phyloP scores from a whole-genome alignment of 1,284 basidiomycete genomes.

The Spongiforma sp. region DNA sequence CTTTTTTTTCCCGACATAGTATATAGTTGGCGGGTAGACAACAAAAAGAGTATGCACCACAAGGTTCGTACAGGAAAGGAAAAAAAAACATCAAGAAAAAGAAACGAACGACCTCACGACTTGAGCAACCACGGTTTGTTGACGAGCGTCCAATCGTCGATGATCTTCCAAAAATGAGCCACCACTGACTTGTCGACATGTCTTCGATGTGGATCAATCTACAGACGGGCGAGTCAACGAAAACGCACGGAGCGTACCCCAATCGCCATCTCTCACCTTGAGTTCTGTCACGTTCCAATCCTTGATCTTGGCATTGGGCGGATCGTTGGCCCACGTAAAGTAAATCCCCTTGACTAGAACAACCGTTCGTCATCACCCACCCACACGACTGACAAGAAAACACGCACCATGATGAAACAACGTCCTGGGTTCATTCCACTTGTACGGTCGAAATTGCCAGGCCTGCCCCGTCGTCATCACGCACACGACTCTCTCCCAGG shows the following conservation, averaged over 20 bases:
- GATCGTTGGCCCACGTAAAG: conserved; percentile 92
- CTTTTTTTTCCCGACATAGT: no score
- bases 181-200: conserved; percentile 97
- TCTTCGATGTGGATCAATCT: conserved; percentile 87
- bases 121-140: conserved; percentile 80
- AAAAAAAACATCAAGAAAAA: no score
- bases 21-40: no score
- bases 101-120: no score
- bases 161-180: conserved; percentile 92
- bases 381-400: background rate
- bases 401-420: conserved; percentile 88
- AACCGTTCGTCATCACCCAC: background rate
- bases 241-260: background rate
- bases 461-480: conserved; percentile 96
- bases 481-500: conserved; percentile 95
- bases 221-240: no score
- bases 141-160: conserved; percentile 84
- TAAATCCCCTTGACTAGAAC: conserved; percentile 78
- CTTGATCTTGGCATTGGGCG: conserved; percentile 85
- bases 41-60: no score
- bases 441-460: conserved; percentile 98
- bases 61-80: no score
- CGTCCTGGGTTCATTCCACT: conserved; percentile 91
- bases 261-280: conserved; percentile 55
- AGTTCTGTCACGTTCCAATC: conserved; percentile 98